phyloP scores from a whole-genome alignment of 2,329 filamentous ascomycete species.

The Cladosporium sp. region DNA sequence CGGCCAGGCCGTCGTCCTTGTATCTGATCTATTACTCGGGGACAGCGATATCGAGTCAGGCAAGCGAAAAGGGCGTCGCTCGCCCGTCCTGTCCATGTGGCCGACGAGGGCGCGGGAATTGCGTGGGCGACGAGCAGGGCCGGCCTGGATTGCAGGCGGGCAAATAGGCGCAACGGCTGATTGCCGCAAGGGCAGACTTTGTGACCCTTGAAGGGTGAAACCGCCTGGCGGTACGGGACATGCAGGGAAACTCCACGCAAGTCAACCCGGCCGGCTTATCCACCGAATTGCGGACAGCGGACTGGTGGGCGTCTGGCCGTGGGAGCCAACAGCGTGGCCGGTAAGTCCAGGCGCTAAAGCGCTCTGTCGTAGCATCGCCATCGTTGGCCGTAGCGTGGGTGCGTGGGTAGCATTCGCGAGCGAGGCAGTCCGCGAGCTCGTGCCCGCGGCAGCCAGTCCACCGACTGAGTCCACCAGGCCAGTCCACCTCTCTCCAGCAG shows the following conservation, averaged over 20 bases:
- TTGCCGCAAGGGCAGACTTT: conserved; percentile 12
- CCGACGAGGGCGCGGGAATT: no score
- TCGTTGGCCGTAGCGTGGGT: conserved; percentile 6
- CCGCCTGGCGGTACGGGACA: neutral
- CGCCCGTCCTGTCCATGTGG: neutral
- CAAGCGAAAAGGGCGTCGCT: neutral
- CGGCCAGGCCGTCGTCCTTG: conserved; percentile 4
- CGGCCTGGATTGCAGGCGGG: no score
- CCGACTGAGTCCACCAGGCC: no score
- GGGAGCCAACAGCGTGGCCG: neutral
- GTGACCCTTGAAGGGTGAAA: conserved; percentile 10
- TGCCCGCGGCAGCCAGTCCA: conserved; percentile 1
- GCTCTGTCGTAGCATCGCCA: conserved; percentile 1
- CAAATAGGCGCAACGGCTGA: neutral
- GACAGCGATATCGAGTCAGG: neutral
- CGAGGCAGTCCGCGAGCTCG: neutral
- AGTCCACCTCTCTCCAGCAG: neutral
- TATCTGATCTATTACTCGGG: neutral
- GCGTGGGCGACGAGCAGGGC: no score
- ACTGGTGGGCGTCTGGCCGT: neutral
- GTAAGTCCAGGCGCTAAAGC: conserved; percentile 4
- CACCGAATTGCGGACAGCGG: neutral
- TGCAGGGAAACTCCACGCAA: conserved; percentile 7
- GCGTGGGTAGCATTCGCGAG: neutral
- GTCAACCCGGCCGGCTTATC: neutral